Evolutionary conservation across 345 rosid species (phyloP).

Genomic region (Ricinus communis): DNA sequence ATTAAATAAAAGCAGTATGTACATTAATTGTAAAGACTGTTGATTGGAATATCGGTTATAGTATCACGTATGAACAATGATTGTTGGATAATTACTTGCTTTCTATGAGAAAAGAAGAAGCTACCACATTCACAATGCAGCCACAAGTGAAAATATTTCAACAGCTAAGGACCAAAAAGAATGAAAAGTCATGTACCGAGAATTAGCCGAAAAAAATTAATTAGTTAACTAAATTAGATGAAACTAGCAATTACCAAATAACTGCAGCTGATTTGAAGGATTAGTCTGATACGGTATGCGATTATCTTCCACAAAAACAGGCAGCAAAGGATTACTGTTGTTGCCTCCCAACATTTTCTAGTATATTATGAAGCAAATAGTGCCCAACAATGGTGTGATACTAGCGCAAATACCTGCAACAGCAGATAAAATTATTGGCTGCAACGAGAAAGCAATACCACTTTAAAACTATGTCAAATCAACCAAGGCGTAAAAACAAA

Average conservation of each 20-base stretch:
- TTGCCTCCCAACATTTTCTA: conserved; percentile 70
- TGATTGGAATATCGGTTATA: no score
- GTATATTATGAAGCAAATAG: conserved; percentile 14
- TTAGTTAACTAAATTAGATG: conserved; percentile 3
- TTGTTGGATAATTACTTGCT: no score
- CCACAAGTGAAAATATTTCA: neutral
- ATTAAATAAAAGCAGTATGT: neutral
- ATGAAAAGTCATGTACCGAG: neutral
- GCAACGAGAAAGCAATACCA: no score
- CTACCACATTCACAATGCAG: neutral
- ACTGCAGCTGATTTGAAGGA: conserved; percentile 65
- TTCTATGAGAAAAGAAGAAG: no score
- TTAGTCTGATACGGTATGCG: conserved; percentile 60
- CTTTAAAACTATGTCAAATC: neutral
- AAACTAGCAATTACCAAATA: conserved; percentile 63
- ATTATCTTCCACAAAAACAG: conserved; percentile 50
- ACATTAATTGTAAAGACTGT: no score
- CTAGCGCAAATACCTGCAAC: conserved; percentile 33
- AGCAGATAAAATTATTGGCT: conserved; percentile 3
- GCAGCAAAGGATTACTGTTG: conserved; percentile 52
- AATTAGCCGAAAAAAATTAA: neutral
- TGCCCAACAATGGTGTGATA: conserved; percentile 15
- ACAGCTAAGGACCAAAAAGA: neutral
- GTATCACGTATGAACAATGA: no score
- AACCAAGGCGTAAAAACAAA: neutral